Percentiles rank a stretch among this genome's conserved stretches.
phyloP scores from a whole-genome alignment of 768 basidiomycete species.

The Tulasnella sp. region DNA sequence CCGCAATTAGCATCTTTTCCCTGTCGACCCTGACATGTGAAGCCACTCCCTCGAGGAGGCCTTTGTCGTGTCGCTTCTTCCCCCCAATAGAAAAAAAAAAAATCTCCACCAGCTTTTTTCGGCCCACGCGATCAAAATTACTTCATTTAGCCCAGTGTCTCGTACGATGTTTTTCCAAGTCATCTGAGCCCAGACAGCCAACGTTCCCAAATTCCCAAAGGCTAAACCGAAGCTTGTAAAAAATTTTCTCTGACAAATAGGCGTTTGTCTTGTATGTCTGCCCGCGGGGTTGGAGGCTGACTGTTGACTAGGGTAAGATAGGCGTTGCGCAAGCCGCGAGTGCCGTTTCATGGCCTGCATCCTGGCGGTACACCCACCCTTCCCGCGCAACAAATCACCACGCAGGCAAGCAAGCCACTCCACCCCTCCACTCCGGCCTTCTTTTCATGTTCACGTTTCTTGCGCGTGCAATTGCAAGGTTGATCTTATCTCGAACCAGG shows the following conservation, averaged over 20 bases:
- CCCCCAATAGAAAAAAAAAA: constrained; percentile 15
- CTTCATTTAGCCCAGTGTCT: background rate
- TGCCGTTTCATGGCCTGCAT: background rate
- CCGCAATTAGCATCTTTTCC: background rate
- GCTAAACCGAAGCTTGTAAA: background rate
- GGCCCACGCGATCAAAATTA: constrained; percentile 12
- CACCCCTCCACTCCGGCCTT: no score
- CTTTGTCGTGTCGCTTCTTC: background rate
- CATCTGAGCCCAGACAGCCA: background rate
- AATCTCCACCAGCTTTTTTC: background rate
- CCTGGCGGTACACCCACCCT: background rate
- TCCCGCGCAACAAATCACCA: no score
- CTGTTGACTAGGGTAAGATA: background rate
- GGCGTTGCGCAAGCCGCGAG: background rate
- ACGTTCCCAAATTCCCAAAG: background rate
- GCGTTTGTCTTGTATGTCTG: background rate
- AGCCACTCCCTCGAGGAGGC: constrained; percentile 7
- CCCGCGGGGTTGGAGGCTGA: background rate
- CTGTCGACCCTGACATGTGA: constrained; percentile 10
- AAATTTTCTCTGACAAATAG: no score
- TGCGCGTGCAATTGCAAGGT: no score
- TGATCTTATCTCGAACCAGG: no score
- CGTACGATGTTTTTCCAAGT: background rate
- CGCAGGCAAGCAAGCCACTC: no score
- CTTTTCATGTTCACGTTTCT: no score